Percentiles rank a stretch among this genome's conserved stretches.
phyloP scores from a whole-genome alignment of 148 eudicot genomes.

The Arbutus unedo region DNA sequence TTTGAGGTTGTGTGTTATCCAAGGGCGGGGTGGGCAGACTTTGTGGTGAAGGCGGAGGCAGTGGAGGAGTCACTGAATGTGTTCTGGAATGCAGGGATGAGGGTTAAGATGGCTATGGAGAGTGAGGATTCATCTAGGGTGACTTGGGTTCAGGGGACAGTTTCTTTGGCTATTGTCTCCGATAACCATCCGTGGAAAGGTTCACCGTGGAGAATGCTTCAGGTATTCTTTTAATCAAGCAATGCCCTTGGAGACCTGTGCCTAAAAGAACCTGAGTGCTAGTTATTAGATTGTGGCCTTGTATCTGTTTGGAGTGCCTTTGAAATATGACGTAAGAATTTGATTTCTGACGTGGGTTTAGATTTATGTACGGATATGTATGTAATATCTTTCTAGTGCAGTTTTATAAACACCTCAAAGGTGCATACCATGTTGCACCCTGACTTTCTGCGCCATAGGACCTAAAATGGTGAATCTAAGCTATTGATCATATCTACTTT shows the following conservation, averaged over 20 bases:
- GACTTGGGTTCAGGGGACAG: constrained; percentile 63
- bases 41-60: constrained; percentile 64
- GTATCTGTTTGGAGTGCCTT: not conserved
- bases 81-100: constrained; percentile 48
- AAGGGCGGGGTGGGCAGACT: constrained; percentile 47
- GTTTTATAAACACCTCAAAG: not conserved
- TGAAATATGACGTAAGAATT: not conserved
- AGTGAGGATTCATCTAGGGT: constrained; percentile 51
- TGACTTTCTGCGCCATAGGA: not conserved
- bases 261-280: not conserved
- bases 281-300: not conserved
- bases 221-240: constrained; percentile 37
- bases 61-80: constrained; percentile 39
- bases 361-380: not conserved
- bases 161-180: constrained; percentile 23
- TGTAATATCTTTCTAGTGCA: not conserved
- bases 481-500: not conserved
- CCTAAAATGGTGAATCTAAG: not conserved
- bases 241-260: not conserved
- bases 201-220: constrained; percentile 74
- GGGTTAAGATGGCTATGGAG: constrained; percentile 61
- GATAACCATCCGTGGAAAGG: constrained; percentile 41
- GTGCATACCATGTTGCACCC: not conserved
- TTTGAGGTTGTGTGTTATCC: constrained; percentile 78
- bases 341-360: not conserved